A percentile compares a stretch with the other conserved stretches of the same genome.
phyloP scores from a whole-genome alignment of 192 early-diverging fungal genomes.

The Umbelopsis ramanniana region DNA sequence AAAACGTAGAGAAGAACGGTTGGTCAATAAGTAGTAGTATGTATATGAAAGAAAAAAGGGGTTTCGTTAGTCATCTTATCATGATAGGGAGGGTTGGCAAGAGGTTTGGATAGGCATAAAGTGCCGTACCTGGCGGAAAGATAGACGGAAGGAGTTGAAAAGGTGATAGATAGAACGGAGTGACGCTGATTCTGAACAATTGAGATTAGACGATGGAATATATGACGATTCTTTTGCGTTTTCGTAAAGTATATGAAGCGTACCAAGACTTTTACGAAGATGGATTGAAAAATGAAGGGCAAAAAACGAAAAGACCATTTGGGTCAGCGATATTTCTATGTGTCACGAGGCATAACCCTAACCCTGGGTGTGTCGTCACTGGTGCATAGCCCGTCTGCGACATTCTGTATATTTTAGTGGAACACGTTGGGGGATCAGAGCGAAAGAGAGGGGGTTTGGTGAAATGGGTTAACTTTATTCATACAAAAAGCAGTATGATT shows the following conservation, averaged over 20 bases:
- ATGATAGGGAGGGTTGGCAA: background rate
- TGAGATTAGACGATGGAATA: no score
- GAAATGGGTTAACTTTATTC: background rate
- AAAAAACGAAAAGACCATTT: constrained; percentile 10
- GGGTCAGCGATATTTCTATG: constrained; percentile 19
- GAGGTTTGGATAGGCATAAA: background rate
- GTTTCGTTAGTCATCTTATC: background rate
- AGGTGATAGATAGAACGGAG: background rate
- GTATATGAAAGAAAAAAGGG: background rate
- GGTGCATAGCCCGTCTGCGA: constrained; percentile 2
- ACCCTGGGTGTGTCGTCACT: constrained; percentile 12
- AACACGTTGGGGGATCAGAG: background rate
- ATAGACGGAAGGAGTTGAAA: background rate
- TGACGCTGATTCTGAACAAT: no score
- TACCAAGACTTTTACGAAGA: constrained; percentile 15
- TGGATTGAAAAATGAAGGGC: constrained; percentile 16
- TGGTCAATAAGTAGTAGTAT: background rate
- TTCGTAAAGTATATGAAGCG: background rate
- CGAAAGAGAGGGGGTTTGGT: background rate
- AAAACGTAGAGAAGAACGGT: background rate
- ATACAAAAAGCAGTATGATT: background rate
- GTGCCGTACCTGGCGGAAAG: background rate
- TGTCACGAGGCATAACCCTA: constrained; percentile 25
- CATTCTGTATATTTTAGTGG: background rate
- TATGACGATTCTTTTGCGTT: no score